Conservation (phyloP, 2,329 filamentous ascomycete genomes). For the Colletotrichum melonis region DNA sequence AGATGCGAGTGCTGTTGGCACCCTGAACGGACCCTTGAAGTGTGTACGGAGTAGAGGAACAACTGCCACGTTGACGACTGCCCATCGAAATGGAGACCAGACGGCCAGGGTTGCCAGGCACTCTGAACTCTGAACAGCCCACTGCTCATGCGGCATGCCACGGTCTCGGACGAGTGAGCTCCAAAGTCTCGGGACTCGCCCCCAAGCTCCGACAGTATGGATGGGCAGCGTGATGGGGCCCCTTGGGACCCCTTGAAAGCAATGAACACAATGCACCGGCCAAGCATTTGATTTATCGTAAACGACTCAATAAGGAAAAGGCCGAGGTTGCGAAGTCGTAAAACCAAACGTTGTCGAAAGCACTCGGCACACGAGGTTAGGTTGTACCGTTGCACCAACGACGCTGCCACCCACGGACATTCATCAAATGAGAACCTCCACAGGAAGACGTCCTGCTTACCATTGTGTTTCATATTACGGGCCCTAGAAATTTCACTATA, state of each 20-base stretch:
- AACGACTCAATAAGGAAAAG: constrained; percentile 23
- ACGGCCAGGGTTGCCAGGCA: constrained; percentile 5
- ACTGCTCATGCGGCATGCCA: constrained; percentile 1
- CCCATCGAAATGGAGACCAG: constrained; percentile 24
- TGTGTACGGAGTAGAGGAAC: background rate
- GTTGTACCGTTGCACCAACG: background rate
- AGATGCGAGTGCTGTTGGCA: background rate
- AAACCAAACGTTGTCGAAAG: background rate
- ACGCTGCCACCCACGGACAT: background rate
- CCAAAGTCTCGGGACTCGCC: constrained; percentile 17
- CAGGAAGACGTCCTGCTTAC: background rate
- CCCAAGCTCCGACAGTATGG: constrained; percentile 4
- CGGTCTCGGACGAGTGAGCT: constrained; percentile 5
- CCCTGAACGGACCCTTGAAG: background rate
- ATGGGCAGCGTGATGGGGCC: constrained; percentile 2
- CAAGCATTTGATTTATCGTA: constrained; percentile 6
- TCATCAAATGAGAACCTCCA: background rate
- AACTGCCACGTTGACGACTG: constrained; percentile 29
- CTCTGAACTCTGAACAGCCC: background rate
- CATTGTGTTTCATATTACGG: background rate
- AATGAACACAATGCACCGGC: background rate
- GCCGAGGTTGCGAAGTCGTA: background rate
- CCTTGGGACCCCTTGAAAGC: background rate
- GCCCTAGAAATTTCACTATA: background rate
- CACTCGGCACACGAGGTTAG: background rate